Evolutionary conservation across 768 basidiomycete species (phyloP).

Genomic region (Phaffia tasmanica): DNA sequence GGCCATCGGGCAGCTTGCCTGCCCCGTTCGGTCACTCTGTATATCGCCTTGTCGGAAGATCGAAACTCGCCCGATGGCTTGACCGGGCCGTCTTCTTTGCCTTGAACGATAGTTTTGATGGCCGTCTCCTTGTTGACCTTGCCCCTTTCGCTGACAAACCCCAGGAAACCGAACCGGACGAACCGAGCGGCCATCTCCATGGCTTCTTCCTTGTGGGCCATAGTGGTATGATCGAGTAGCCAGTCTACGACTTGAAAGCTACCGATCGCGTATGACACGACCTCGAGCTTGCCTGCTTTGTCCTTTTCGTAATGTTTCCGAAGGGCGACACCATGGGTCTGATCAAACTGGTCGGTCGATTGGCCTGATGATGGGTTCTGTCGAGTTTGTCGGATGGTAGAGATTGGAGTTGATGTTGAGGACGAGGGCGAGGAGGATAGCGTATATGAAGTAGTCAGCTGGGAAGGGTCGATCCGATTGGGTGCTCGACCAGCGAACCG

Average conservation of each 20-base stretch:
- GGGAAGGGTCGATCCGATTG: slow-evolving; percentile 56
- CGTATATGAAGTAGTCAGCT: slow-evolving; percentile 40
- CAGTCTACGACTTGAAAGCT: slow-evolving; percentile 86
- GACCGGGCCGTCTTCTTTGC: slow-evolving; percentile 17
- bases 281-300: slow-evolving; percentile 16
- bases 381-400: slow-evolving; percentile 32
- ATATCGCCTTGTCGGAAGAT: slow-evolving; percentile 88
- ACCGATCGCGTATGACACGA: slow-evolving; percentile 55
- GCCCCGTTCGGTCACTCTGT: slow-evolving; percentile 88
- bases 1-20: slow-evolving; percentile 74
- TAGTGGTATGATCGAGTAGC: slow-evolving; percentile 94
- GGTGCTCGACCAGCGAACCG: slow-evolving; percentile 83
- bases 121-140: slow-evolving; percentile 32
- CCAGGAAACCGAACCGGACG: slow-evolving; percentile 83
- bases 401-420: not conserved
- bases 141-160: slow-evolving; percentile 48
- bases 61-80: slow-evolving; percentile 84
- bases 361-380: slow-evolving; percentile 25
- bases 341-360: slow-evolving; percentile 21
- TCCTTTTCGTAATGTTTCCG: slow-evolving; percentile 14
- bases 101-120: slow-evolving; percentile 31
- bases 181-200: slow-evolving; percentile 98
- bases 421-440: not conserved
- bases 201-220: slow-evolving; percentile 88
- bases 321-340: slow-evolving; percentile 31